Percentiles rank a stretch among this genome's conserved stretches.
phyloP scores from a whole-genome alignment of 2,329 filamentous ascomycete genomes.

The Talaromyces rugulosus region DNA sequence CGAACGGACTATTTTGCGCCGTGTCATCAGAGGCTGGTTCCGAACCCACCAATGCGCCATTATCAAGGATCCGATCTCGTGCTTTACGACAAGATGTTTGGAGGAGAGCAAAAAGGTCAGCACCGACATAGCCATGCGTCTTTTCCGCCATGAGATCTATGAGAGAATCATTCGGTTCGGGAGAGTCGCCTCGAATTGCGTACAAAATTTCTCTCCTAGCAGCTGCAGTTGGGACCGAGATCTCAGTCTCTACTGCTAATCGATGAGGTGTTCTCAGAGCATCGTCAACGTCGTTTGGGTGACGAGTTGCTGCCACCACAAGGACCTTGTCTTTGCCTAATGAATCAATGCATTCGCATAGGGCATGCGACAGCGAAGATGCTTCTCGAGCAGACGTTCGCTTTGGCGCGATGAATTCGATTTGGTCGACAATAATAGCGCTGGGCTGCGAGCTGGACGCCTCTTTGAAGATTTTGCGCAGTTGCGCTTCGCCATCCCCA shows the following conservation, averaged over 20 bases:
- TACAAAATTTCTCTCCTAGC: constrained; percentile 72
- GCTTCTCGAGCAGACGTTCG: constrained; percentile 43
- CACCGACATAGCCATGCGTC: constrained; percentile 83
- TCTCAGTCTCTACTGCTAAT: constrained; percentile 64
- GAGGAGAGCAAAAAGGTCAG: constrained; percentile 67
- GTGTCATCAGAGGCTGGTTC: background rate
- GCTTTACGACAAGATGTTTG: constrained; percentile 46
- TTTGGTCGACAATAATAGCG: constrained; percentile 72
- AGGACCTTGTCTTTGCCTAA: constrained; percentile 55
- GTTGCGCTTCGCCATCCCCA: constrained; percentile 47
- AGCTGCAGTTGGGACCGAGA: constrained; percentile 70
- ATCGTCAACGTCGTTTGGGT: constrained; percentile 66
- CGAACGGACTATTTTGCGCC: background rate
- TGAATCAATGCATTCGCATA: constrained; percentile 39
- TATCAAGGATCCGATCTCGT: constrained; percentile 28
- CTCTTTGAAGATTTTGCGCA: constrained; percentile 66
- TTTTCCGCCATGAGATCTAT: constrained; percentile 62
- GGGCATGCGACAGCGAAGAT: constrained; percentile 30
- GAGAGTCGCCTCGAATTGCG: constrained; percentile 49
- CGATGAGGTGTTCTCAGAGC: constrained; percentile 62
- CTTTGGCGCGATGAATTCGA: constrained; percentile 66
- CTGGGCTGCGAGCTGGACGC: constrained; percentile 68
- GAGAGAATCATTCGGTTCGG: constrained; percentile 48
- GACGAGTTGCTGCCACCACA: constrained; percentile 71
- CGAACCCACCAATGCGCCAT: background rate